Conservation (phyloP, 2,329 filamentous ascomycete species). For the Exserohilum rostratum region DNA sequence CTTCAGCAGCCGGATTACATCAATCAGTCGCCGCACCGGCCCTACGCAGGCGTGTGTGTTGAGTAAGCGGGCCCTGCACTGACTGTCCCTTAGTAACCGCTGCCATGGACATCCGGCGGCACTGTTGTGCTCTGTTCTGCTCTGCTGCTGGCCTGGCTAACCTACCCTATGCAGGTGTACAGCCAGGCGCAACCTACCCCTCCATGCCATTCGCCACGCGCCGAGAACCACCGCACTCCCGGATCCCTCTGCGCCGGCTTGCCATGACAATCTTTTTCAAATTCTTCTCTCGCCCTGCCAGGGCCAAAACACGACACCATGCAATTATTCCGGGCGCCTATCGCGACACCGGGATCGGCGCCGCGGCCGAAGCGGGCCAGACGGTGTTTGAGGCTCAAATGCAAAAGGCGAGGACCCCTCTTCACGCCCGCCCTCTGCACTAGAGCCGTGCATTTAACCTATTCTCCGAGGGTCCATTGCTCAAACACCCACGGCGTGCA, state of each 20-base stretch:
- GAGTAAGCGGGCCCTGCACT: slow-evolving; percentile 13
- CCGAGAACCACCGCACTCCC: slow-evolving; percentile 11
- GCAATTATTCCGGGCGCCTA: slow-evolving; percentile 34
- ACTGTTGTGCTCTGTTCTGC: slow-evolving; percentile 4
- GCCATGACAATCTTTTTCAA: background rate
- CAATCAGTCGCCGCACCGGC: slow-evolving; percentile 15
- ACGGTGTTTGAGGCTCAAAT: slow-evolving; percentile 27
- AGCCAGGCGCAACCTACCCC: too few species aligned
- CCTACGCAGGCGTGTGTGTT: background rate
- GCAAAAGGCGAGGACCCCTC: background rate
- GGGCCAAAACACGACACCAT: slow-evolving; percentile 4
- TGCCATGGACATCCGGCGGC: too few species aligned
- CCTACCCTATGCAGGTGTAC: too few species aligned
- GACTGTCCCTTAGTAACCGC: slow-evolving; percentile 19
- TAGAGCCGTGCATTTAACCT: slow-evolving; percentile 29
- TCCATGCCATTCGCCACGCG: slow-evolving; percentile 11
- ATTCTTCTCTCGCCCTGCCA: slow-evolving; percentile 4
- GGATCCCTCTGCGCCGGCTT: slow-evolving; percentile 11
- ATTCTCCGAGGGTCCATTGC: slow-evolving; percentile 20
- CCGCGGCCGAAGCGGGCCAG: slow-evolving; percentile 26
- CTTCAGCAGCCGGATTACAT: slow-evolving; percentile 20
- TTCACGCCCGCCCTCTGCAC: too few species aligned
- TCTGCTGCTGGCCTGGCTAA: background rate
- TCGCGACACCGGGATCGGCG: slow-evolving; percentile 26
- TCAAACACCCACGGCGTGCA: slow-evolving; percentile 7